Evolutionary conservation across 345 rosid species (phyloP), one percentile per base, ranked within the genome.

Genomic region (Jatropha curcas): DNA sequence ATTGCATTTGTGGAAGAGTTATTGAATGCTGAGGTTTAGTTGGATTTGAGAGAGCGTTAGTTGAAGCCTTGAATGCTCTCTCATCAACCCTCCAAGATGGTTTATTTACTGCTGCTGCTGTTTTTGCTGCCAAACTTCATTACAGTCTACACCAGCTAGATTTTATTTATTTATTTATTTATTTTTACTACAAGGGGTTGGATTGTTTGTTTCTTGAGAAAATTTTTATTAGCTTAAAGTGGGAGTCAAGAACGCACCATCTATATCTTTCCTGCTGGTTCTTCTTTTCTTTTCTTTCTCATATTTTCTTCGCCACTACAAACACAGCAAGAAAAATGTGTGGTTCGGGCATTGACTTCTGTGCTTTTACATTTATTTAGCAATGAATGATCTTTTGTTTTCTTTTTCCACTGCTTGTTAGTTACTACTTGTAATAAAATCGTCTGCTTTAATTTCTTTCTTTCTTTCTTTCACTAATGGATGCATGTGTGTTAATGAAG

Each of bases 211-310:
- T 72, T 71, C 20, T 68, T 43, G 56, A 68, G 71, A 68, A 60
- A 76, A 48, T 68, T 30, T 43, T 27, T 67, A 65, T 4, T 64
- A 24, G 50, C 22, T 25, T 68, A 50, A 67, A 79, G 84, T 72
- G 83, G 93, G 76, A 92, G 97, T 92, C 97, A 92, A 92, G 97
- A 92, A 90, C 97, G 97, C 93, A 92, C 97, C 97, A 90, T 88
- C 83, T 87, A 48, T 58, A 43, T 83, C 62, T 72, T 60, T 83
- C 69, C 31, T 72, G 79, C 80, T 50, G 71, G 41, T 8, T 20
- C 31, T 8, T 76, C 45, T 57, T 33, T 16, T 9, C 48, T 22
- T 16, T 48, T 48, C 20, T 48, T 5, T 16, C 4, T 17, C 13
- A 11, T 12, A 46, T 39, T 65, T 12, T 28, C 51, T 66, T 59